These are phyloP conservation scores for Eragrostis nindensis DNA, from an alignment of 176 grass and related monocot genomes.

Conservation along the genomic window DNA sequence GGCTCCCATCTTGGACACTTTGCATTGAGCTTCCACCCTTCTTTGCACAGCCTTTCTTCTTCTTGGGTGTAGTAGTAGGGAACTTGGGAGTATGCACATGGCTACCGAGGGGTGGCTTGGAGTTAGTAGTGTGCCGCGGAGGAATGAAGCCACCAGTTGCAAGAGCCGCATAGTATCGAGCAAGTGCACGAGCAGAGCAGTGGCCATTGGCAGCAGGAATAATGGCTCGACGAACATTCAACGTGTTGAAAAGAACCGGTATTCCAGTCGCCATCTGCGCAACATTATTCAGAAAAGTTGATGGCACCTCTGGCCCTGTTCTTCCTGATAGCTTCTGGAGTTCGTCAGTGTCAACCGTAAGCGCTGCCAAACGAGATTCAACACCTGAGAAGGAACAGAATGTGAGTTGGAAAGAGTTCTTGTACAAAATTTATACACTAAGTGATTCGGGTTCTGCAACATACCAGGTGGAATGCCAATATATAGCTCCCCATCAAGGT, in stretches of 20 bases:
- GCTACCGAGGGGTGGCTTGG: constrained; percentile 66
- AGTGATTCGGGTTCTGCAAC: neutral
- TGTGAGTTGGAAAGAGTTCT: neutral
- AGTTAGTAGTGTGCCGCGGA: constrained; percentile 59
- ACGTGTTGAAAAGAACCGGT: constrained; percentile 75
- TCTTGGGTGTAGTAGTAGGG: constrained; percentile 38
- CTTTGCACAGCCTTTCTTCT: constrained; percentile 53
- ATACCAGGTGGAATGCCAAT: constrained; percentile 96
- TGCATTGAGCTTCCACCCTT: neutral
- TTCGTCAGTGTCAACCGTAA: constrained; percentile 79
- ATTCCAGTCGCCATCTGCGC: constrained; percentile 67
- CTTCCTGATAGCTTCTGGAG: constrained; percentile 61
- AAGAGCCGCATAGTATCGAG: constrained; percentile 85
- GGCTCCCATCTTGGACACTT: neutral
- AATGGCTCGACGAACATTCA: constrained; percentile 81
- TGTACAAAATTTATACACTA: neutral
- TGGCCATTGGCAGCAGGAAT: constrained; percentile 93
- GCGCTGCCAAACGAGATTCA: constrained; percentile 77
- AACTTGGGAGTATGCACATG: constrained; percentile 68
- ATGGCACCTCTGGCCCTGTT: constrained; percentile 39
- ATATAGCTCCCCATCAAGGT: constrained; percentile 90
- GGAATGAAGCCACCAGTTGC: constrained; percentile 60
- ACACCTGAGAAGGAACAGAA: constrained; percentile 55
- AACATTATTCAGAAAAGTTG: constrained; percentile 40
- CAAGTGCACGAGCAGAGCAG: constrained; percentile 86